Base-by-base conservation (phyloP, 2,329 filamentous ascomycete genomes). In the Fusarium pseudocircinatum region DNA sequence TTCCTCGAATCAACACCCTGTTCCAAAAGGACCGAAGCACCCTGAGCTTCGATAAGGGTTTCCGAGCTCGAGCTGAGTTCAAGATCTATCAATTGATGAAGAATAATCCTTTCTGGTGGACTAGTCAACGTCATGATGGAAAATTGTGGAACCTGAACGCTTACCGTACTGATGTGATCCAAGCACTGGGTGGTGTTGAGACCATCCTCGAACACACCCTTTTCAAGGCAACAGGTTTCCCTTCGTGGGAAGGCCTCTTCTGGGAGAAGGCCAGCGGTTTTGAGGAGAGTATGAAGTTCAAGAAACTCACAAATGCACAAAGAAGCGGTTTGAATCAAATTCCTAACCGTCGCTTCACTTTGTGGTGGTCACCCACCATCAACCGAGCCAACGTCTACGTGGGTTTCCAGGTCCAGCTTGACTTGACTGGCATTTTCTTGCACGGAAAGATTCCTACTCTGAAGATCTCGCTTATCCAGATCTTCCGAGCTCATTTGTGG, bases 51-150 rank as follows among this genome's bases (percentile, higher is more conserved):
- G 96, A 99, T 85, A 99, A 99, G 84, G 96, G 96, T 61, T 99
- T 98, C 91, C 92, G 96, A 76, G 92, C 95, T 20, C 90, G 96
- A 60, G 94, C 96, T 16, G 96, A 99, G 82, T 99, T 99, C 87
- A 99, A 99, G 87, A 92, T 96, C 36, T 99, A 98, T 81, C 96
- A 98, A 82, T 87, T 98, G 69, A 98, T 99, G 96, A 98, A 97
- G 90, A 97, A 93, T 84, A 98, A 98, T 81, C 96, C 96, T 0
- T 98, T 98, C 87, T 98, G 95, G 95, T 99, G 96, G 96, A 99
- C 96, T 8, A 97, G 94, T 78, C 96, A 98, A 82, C 89, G 96
- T 43, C 97, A 99, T 79, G 96, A 99, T 78, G 96, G 96, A 80
- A 98, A 98, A 80, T 83, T 99, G 9, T 99, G 96, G 96, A 98